Percentiles rank a stretch among this genome's conserved stretches.
phyloP scores from a whole-genome alignment of 805 yeast species.

The Naumovozyma baii region DNA sequence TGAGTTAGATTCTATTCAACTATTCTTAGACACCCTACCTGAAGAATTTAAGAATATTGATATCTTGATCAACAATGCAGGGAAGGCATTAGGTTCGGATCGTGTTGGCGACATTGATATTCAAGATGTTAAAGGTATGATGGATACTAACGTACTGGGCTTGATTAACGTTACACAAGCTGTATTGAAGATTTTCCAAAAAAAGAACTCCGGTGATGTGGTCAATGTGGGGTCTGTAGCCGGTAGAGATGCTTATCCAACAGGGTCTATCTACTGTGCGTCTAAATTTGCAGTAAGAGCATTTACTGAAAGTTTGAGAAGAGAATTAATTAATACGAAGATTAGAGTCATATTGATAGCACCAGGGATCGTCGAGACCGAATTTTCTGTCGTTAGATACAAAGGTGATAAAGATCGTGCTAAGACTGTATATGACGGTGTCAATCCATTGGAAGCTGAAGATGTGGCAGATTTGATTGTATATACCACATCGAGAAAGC shows the following conservation, averaged over 20 bases:
- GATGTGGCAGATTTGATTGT: constrained; percentile 56
- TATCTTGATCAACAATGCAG: constrained; percentile 63
- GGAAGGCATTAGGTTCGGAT: constrained; percentile 73
- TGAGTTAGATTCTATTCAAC: constrained; percentile 39
- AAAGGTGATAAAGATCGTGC: constrained; percentile 48
- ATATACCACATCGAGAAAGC: constrained; percentile 46
- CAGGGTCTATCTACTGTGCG: constrained; percentile 71
- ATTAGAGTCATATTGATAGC: constrained; percentile 58
- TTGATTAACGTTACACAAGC: constrained; percentile 77
- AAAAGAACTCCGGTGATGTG: constrained; percentile 61
- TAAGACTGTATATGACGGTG: constrained; percentile 44
- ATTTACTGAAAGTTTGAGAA: constrained; percentile 61
- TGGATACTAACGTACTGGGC: constrained; percentile 81
- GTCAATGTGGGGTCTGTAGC: constrained; percentile 72
- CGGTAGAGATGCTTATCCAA: constrained; percentile 71
- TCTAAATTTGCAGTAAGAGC: constrained; percentile 65
- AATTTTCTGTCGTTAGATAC: constrained; percentile 51
- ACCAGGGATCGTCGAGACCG: constrained; percentile 66
- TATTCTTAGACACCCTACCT: constrained; percentile 48
- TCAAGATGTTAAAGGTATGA: constrained; percentile 65
- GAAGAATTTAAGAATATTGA: constrained; percentile 54
- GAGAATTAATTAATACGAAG: constrained; percentile 62
- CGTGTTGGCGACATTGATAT: constrained; percentile 57
- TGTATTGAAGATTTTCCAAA: constrained; percentile 52
- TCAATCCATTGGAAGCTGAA: constrained; percentile 46